Conservation (phyloP, 345 rosid species). For the Hypericum perforatum region DNA sequence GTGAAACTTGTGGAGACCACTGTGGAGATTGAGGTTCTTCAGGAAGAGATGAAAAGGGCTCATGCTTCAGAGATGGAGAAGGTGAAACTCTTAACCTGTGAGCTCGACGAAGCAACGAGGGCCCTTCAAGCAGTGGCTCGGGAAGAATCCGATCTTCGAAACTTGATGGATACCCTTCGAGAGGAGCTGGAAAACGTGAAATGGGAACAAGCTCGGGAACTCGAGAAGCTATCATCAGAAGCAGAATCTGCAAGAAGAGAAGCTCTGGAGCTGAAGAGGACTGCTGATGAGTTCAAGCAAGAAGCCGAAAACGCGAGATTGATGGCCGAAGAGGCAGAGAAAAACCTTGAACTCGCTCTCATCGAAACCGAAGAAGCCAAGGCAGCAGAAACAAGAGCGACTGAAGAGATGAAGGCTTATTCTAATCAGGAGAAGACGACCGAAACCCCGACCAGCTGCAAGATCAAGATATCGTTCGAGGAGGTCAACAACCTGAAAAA, state of each 20-base stretch:
- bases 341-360: constrained; percentile 32
- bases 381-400: constrained; percentile 39
- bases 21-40: constrained; percentile 50
- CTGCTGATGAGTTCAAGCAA: constrained; percentile 26
- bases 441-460: constrained; percentile 17
- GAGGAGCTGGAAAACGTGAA: constrained; percentile 46
- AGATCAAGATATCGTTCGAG: constrained; percentile 42
- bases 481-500: constrained; percentile 45
- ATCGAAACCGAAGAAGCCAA: constrained; percentile 48
- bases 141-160: constrained; percentile 49
- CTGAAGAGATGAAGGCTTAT: constrained; percentile 36
- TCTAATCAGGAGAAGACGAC: constrained; percentile 23
- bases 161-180: constrained; percentile 31
- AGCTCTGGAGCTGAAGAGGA: constrained; percentile 38
- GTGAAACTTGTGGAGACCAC: constrained; percentile 38
- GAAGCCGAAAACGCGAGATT: constrained; percentile 36
- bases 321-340: constrained; percentile 34
- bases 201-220: constrained; percentile 22
- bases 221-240: constrained; percentile 34
- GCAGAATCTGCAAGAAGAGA: constrained; percentile 42
- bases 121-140: constrained; percentile 49
- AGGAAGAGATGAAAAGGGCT: constrained; percentile 51
- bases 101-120: constrained; percentile 62
- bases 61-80: constrained; percentile 50
- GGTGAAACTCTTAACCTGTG: constrained; percentile 40